Percentiles rank a stretch among this genome's conserved stretches.
phyloP scores from a whole-genome alignment of 2,329 filamentous ascomycete species.

The Aspergillus pseudotamarii region DNA sequence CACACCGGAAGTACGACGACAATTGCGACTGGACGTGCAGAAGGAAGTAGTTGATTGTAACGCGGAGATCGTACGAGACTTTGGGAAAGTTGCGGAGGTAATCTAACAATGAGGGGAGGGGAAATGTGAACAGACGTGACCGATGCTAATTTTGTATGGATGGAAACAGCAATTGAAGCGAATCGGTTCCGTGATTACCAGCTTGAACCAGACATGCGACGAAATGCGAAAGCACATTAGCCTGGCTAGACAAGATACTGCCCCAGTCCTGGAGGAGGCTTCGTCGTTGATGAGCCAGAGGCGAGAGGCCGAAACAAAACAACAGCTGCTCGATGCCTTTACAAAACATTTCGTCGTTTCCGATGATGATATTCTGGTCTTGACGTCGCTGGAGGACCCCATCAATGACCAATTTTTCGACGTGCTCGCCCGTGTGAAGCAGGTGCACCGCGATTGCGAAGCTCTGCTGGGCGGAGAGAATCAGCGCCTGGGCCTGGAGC shows the following conservation, averaged over 20 bases:
- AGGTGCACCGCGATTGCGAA: constrained; percentile 85
- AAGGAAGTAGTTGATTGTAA: constrained; percentile 93
- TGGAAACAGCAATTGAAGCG: constrained; percentile 74
- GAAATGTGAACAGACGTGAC: background rate
- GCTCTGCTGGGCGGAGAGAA: constrained; percentile 86
- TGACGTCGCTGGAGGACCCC: constrained; percentile 78
- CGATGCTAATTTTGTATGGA: constrained; percentile 19
- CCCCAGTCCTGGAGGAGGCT: constrained; percentile 75
- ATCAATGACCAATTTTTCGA: constrained; percentile 85
- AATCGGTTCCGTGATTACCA: constrained; percentile 77
- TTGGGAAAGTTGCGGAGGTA: constrained; percentile 86
- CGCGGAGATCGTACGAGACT: constrained; percentile 83
- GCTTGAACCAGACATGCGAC: constrained; percentile 76
- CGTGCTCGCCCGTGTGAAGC: constrained; percentile 76
- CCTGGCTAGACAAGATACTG: constrained; percentile 74
- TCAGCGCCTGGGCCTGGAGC: constrained; percentile 81
- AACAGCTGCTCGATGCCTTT: constrained; percentile 76
- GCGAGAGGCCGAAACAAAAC: constrained; percentile 75
- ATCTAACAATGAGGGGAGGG: constrained; percentile 25
- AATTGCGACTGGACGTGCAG: constrained; percentile 79
- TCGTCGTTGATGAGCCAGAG: constrained; percentile 72
- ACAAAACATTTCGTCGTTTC: constrained; percentile 81
- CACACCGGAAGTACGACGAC: constrained; percentile 74
- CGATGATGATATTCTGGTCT: constrained; percentile 72
- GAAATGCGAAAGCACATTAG: constrained; percentile 78